Conservation (phyloP, 1,284 basidiomycete species). For the Lentinula novae-zelandiae region DNA sequence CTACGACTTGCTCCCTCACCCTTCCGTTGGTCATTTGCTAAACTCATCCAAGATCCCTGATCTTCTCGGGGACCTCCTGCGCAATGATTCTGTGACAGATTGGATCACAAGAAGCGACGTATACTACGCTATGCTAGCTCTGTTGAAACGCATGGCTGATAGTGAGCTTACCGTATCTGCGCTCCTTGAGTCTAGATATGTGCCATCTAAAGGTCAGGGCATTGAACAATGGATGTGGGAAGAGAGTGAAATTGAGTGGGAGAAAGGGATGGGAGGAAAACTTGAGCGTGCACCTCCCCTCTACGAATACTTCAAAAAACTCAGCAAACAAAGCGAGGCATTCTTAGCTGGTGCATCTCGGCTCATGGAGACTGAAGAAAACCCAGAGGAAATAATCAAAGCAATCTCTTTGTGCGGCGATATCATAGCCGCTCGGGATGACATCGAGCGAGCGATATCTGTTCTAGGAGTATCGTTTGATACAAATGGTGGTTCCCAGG, state of each 20-base stretch:
- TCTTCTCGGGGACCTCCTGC: conserved; percentile 40
- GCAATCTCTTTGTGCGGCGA: conserved; percentile 48
- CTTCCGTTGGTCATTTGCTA: conserved; percentile 37
- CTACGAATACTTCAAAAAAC: conserved; percentile 48
- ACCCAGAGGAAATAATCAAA: conserved; percentile 40
- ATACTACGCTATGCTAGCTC: conserved; percentile 44
- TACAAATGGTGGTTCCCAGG: conserved; percentile 7
- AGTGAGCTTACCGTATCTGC: conserved; percentile 46
- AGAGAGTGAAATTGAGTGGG: conserved; percentile 26
- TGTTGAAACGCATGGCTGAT: conserved; percentile 47
- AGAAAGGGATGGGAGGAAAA: conserved; percentile 17
- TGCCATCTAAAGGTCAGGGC: conserved; percentile 35
- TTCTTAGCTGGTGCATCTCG: conserved; percentile 44
- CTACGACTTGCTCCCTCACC: conserved; percentile 48
- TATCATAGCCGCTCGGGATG: conserved; percentile 45
- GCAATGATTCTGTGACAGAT: conserved; percentile 53
- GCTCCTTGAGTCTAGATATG: conserved; percentile 38
- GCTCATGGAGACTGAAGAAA: conserved; percentile 31
- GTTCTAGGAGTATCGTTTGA: conserved; percentile 26
- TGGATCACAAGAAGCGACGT: conserved; percentile 45
- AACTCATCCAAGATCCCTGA: conserved; percentile 43
- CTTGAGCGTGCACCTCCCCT: conserved; percentile 36
- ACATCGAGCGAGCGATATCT: conserved; percentile 44
- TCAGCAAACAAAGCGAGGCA: conserved; percentile 46
- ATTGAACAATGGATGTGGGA: conserved; percentile 47